Percentiles rank a stretch among this genome's conserved stretches.
Evolutionary conservation across 768 basidiomycete genomes (phyloP).

Genomic region (Postia placenta): DNA sequence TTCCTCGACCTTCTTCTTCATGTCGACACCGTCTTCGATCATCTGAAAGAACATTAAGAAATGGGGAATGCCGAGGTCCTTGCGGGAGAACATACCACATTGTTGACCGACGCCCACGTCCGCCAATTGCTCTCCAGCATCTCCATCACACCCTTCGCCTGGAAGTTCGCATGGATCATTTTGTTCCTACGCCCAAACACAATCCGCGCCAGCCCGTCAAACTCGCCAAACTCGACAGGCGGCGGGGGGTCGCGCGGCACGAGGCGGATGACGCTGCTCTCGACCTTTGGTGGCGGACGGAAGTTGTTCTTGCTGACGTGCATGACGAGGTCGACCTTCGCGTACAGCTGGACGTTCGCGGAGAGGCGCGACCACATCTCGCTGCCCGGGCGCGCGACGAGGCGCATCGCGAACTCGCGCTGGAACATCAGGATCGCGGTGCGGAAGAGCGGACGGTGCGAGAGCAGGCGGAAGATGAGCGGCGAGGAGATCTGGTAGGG

Average conservation of each 20-base stretch:
- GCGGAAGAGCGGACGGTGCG: slow-evolving; percentile 91
- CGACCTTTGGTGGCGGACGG: slow-evolving; percentile 91
- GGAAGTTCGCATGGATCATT: slow-evolving; percentile 82
- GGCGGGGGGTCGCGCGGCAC: slow-evolving; percentile 94
- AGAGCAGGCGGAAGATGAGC: slow-evolving; percentile 93
- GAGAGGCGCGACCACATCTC: slow-evolving; percentile 90
- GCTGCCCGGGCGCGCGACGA: slow-evolving; percentile 80
- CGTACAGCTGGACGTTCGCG: slow-evolving; percentile 96
- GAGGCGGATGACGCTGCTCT: slow-evolving; percentile 86
- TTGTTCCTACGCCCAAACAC: slow-evolving; percentile 89
- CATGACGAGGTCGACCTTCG: slow-evolving; percentile 94
- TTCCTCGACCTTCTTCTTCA: slow-evolving; percentile 65
- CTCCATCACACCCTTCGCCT: slow-evolving; percentile 90
- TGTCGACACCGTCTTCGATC: slow-evolving; percentile 62
- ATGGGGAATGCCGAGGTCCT: too few species aligned
- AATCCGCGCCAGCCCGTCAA: slow-evolving; percentile 91
- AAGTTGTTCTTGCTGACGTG: slow-evolving; percentile 97
- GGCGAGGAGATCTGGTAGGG: slow-evolving; percentile 99
- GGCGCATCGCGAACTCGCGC: slow-evolving; percentile 92
- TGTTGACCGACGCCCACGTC: slow-evolving; percentile 84
- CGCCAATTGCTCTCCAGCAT: slow-evolving; percentile 92
- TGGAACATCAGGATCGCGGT: slow-evolving; percentile 99
- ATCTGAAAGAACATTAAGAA: slow-evolving; percentile 37
- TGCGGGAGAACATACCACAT: slow-evolving; percentile 55
- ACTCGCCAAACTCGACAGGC: slow-evolving; percentile 93